These are phyloP conservation scores for Tilletia setariae DNA, from an alignment of 1,284 basidiomycete genomes.

Conservation along the genomic window DNA sequence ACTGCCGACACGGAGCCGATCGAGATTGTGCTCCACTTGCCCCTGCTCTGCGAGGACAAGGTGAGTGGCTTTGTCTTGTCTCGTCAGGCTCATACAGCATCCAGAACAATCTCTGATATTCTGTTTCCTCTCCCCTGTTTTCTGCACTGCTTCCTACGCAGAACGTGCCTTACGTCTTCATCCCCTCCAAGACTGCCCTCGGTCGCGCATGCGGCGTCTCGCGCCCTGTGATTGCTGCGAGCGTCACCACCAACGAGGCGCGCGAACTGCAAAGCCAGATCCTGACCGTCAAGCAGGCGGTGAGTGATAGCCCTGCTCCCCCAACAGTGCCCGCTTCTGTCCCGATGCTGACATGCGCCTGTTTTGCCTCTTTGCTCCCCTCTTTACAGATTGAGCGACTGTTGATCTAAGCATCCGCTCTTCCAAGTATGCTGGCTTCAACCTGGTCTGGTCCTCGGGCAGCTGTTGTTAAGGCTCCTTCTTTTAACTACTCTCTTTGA, in stretches of 20 bases:
- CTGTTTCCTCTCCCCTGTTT: too few relatives aligned
- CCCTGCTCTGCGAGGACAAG: slow-evolving; percentile 97
- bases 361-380: background rate
- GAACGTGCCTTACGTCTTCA: slow-evolving; percentile 95
- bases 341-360: background rate
- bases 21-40: slow-evolving; percentile 95
- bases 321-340: background rate
- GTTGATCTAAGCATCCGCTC: slow-evolving; percentile 43
- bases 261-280: slow-evolving; percentile 89
- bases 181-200: slow-evolving; percentile 88
- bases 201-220: slow-evolving; percentile 95
- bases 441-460: too few relatives aligned
- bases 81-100: too few relatives aligned
- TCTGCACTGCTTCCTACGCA: too few relatives aligned
- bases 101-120: too few relatives aligned
- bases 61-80: slow-evolving; percentile 18
- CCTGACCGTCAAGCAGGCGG: slow-evolving; percentile 69
- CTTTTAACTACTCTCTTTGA: too few relatives aligned
- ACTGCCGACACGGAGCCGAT: slow-evolving; percentile 88
- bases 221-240: slow-evolving; percentile 89
- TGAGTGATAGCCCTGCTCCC: slow-evolving; percentile 29
- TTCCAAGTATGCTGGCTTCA: too few relatives aligned
- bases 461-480: too few relatives aligned
- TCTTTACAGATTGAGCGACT: slow-evolving; percentile 46
- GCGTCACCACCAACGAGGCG: slow-evolving; percentile 92